Conservation (phyloP, 2,329 filamentous ascomycete species). For the Pezicula carpinea region DNA sequence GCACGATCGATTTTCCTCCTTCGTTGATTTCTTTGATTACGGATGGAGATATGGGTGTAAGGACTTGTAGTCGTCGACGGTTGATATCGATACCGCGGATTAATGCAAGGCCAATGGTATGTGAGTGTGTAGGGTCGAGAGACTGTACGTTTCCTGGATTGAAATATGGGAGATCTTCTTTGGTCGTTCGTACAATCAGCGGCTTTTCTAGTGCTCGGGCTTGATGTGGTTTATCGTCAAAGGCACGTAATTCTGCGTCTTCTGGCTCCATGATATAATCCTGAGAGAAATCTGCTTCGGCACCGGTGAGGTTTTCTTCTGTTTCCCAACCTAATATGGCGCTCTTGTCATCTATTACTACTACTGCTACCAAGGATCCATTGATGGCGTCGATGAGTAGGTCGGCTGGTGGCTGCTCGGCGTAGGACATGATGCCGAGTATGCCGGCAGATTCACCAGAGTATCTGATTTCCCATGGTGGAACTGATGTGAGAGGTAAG, state of each 20-base stretch:
- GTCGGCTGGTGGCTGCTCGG: constrained; percentile 54
- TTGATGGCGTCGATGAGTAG: constrained; percentile 63
- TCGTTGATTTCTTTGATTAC: constrained; percentile 36
- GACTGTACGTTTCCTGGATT: constrained; percentile 46
- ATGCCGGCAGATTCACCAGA: constrained; percentile 46
- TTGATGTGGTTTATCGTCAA: constrained; percentile 5
- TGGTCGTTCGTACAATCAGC: constrained; percentile 34
- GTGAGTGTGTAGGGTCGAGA: constrained; percentile 56
- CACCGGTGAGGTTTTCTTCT: neutral
- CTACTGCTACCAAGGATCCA: constrained; percentile 64
- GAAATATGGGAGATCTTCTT: constrained; percentile 59
- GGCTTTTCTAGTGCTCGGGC: constrained; percentile 6
- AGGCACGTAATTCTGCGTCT: constrained; percentile 7
- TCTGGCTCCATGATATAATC: constrained; percentile 1
- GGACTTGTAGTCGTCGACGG: constrained; percentile 52
- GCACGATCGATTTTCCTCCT: constrained; percentile 47
- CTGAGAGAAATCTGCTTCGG: neutral
- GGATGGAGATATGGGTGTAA: constrained; percentile 52
- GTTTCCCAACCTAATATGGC: constrained; percentile 40
- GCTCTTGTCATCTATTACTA: constrained; percentile 49
- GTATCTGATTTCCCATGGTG: constrained; percentile 62
- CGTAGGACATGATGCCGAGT: constrained; percentile 63
- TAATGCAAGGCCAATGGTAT: constrained; percentile 59
- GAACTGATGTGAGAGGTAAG: constrained; percentile 48
- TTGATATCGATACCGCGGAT: constrained; percentile 63